Evolutionary conservation across 2,329 filamentous ascomycete genomes (phyloP), one percentile per base, ranked within the genome.

Genomic region (Bimuria novae-zelandiae): DNA sequence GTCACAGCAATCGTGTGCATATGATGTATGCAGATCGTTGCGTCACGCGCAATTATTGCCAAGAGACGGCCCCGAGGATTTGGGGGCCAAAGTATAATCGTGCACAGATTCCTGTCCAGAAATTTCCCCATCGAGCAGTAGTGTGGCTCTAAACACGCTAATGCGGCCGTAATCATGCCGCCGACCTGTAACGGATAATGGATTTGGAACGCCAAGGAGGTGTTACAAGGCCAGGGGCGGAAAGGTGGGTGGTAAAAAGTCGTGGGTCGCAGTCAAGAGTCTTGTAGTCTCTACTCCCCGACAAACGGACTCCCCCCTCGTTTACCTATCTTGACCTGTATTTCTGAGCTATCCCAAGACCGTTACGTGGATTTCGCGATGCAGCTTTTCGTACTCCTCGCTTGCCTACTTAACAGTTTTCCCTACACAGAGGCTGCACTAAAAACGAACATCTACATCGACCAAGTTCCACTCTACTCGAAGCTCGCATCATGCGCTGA

Each of bases 361-460:
- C 7, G 21, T 27, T 17, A 12, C 23, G 33, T 23, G 23, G 25
- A 23, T 25, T 21, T 22, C 11, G 16, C 45, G 25, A 43, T 43
- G 42, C 43, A 48, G 10, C 21, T 46, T 6, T 4, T 45, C 19
- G n/a, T 36, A 14, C 22, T 41, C 16, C 11, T 50, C n/a, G 22
- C 32, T 27, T 49, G 45, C 19, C 35, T 40, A 17, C 11, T 40
- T 16, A 25, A 25, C 27, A 21, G 19, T 35, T 29, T 41, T 11
- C 30, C 8, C 6, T 29, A 21, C 17, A 48, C 37, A n/a, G 14
- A 40, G 17, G 52, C 52, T 10, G 54, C 51, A 7, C 29, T 48
- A n/a, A 60, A 59, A 22, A 64, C 62, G 7, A 44, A 47, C 16
- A 63, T 63, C 43, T 64, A 51, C 30, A 64, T 64, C 33, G 55